These are phyloP conservation scores for Ogataea pilisensis DNA, from an alignment of 805 yeast genomes.

Conservation along the genomic window DNA sequence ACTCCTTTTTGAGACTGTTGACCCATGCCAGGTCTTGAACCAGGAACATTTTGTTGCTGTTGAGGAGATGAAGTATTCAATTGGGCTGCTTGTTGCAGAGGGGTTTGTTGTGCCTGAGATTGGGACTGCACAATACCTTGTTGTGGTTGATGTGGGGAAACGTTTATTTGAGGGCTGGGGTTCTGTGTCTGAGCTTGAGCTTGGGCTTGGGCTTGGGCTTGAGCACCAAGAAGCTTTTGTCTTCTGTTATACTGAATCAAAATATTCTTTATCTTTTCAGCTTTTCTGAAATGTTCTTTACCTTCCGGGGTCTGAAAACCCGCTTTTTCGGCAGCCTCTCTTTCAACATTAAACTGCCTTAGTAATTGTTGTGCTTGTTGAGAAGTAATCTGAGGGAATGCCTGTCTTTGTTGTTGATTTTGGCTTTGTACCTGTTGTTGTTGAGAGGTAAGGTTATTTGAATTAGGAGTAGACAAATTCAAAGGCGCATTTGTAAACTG, in stretches of 20 bases:
- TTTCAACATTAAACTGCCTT: conserved; percentile 53
- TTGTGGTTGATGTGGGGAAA: conserved; percentile 7
- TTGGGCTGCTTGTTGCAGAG: conserved; percentile 13
- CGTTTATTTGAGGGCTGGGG: conserved; percentile 5
- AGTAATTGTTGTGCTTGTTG: conserved; percentile 56
- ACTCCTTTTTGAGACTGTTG: conserved; percentile 9
- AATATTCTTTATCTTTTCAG: conserved; percentile 59
- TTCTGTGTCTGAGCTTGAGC: conserved; percentile 26
- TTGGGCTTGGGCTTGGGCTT: conserved; percentile 29
- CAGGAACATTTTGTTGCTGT: conserved; percentile 15
- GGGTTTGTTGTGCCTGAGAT: conserved; percentile 7
- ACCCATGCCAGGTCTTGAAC: conserved; percentile 23
- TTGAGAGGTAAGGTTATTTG: conserved; percentile 22
- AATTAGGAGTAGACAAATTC: conserved; percentile 40
- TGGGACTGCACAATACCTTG: conserved; percentile 8
- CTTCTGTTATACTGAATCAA: conserved; percentile 40
- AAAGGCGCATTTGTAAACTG: conserved; percentile 22
- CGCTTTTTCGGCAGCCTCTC: conserved; percentile 57
- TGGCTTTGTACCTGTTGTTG: conserved; percentile 11
- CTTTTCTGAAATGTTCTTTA: conserved; percentile 56
- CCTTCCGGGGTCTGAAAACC: conserved; percentile 60
- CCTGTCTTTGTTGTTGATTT: conserved; percentile 14
- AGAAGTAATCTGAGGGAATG: conserved; percentile 36
- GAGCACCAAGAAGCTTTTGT: conserved; percentile 26
- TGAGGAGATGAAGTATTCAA: conserved; percentile 12